These are phyloP conservation scores for Lodderomyces parapsilosis DNA, from an alignment of 1,139 yeast genomes.

Conservation along the genomic window DNA sequence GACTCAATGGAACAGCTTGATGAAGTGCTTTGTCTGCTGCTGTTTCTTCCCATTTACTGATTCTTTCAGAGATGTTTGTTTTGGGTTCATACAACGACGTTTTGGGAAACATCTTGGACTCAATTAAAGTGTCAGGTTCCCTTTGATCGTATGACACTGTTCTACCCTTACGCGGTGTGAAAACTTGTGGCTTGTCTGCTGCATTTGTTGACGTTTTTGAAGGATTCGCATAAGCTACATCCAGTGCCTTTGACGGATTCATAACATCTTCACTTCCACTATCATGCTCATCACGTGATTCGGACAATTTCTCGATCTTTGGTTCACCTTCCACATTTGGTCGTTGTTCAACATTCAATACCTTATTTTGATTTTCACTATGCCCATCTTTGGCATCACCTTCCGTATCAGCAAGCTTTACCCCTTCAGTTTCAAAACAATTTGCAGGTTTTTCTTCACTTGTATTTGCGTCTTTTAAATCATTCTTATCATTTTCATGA, in stretches of 20 bases:
- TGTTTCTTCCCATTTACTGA: constrained; percentile 16
- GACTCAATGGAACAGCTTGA: constrained; percentile 6
- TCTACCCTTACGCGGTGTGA: constrained; percentile 9
- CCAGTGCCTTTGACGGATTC: neutral
- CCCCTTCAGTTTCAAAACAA: neutral
- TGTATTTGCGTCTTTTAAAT: neutral
- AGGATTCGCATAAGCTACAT: neutral
- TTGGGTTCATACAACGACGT: constrained; percentile 13
- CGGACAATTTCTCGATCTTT: neutral
- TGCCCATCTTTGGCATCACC: neutral
- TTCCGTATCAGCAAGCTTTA: neutral
- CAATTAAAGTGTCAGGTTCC: constrained; percentile 12
- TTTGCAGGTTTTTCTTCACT: neutral
- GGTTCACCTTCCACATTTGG: neutral
- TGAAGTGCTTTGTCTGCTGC: constrained; percentile 9
- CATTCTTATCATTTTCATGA: constrained; percentile 24
- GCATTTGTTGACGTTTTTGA: constrained; percentile 8
- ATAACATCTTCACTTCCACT: neutral
- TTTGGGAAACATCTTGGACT: constrained; percentile 14
- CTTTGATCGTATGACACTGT: constrained; percentile 6
- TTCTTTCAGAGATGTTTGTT: constrained; percentile 16
- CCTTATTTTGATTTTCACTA: neutral
- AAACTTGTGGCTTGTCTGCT: constrained; percentile 5
- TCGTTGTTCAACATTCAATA: neutral
- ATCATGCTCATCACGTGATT: neutral